Base-by-base conservation (phyloP, 768 basidiomycete genomes). In the Lentinula edodes region DNA sequence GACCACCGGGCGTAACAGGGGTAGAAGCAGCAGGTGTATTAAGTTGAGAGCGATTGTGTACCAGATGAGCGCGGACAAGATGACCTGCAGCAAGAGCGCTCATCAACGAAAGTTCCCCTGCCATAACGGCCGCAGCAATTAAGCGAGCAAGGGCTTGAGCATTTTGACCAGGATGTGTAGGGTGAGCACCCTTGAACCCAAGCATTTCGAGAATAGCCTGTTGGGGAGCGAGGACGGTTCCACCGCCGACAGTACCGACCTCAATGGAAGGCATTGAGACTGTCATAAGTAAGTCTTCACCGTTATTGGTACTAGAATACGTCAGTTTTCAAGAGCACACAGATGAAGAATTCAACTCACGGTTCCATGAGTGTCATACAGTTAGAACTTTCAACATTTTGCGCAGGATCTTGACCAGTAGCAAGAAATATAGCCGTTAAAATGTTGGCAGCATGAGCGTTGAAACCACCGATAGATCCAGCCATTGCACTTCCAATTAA, bases 281-380 rank as follows among this genome's bases (percentile, higher is more conserved):
- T 0, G 95, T 95, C 78, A 98, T 86, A 58, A 98, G 83, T 2
- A 98, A 81, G 70, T 98, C 97, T 66, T 92, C 79, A 56, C 91
- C 93, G 64, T 89, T 82, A 74, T 98, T 97, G 18, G 83, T 89
- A 62, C 93, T 95, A 53, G 20, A 38, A 50, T 13, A 52, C 18
- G 28, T 38, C 5, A 60, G 56, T 61, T 20, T 20, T 66, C 54
- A 12, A 61, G 9, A 2, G n/a, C 18, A 28, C 0, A 13, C 57
- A 53, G 43, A 55, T 64, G 58, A 65, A 56, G 48, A 61, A 50
- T 28, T 60, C 66, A 3, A 91, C 93, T 74, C 72, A 97, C 90
- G 95, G 88, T 74, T 99, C 97, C 96, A 99, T 98, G 52, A 98
- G 77, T 1, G 97, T 99, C 80, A 99, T 96, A 74, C 97, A 99